Conservation (phyloP, 176 grass and related monocot species). For the Oryza coarctata region DNA sequence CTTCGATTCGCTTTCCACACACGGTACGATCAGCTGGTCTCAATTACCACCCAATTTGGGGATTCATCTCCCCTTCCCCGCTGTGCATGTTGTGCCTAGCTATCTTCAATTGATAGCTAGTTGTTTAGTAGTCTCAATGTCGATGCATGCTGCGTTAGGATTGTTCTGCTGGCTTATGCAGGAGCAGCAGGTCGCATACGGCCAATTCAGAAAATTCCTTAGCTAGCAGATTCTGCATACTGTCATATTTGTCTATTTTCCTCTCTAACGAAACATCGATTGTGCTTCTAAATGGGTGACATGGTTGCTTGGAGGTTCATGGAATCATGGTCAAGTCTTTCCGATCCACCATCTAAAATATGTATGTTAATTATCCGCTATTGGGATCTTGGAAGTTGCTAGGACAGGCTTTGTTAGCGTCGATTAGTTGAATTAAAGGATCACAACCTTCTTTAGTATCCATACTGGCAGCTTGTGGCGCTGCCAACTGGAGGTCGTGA, state of each 20-base stretch:
- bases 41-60: neutral
- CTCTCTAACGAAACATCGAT: neutral
- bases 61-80: neutral
- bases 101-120: neutral
- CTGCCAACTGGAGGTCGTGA: neutral
- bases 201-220: neutral
- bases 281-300: neutral
- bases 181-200: neutral
- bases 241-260: neutral
- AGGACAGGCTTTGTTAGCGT: neutral
- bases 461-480: neutral
- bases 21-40: too few relatives aligned
- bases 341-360: neutral
- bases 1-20: neutral
- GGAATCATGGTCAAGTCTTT: neutral
- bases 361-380: neutral
- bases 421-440: neutral
- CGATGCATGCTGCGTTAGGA: neutral
- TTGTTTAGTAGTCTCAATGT: neutral
- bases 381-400: neutral
- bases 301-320: neutral
- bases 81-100: neutral
- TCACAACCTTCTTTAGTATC: neutral
- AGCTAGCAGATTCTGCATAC: neutral
- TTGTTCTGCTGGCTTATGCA: neutral